phyloP scores from a whole-genome alignment of 148 eudicot species.

The Camellia sinensis region DNA sequence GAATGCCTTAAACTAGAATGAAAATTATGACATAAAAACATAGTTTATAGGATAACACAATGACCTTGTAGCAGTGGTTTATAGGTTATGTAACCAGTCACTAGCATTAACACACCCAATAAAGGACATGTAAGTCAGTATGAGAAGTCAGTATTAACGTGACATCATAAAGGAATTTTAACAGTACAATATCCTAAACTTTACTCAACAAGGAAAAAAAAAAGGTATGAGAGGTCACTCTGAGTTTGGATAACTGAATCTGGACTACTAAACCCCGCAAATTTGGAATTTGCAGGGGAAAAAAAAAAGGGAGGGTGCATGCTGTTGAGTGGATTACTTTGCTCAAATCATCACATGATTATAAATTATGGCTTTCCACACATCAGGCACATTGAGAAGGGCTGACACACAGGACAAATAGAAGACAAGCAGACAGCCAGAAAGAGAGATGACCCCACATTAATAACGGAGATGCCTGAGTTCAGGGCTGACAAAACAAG shows the following conservation, averaged over 20 bases:
- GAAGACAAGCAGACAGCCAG: background rate
- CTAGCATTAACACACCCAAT: background rate
- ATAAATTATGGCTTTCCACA: background rate
- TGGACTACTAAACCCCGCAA: no score
- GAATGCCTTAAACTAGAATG: background rate
- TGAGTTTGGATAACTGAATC: background rate
- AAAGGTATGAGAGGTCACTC: background rate
- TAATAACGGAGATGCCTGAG: background rate
- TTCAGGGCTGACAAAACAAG: background rate
- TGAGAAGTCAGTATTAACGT: background rate
- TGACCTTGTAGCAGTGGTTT: background rate
- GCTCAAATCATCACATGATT: background rate
- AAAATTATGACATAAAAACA: no score
- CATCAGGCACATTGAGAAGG: background rate
- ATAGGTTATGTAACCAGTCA: background rate
- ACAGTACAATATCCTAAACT: background rate
- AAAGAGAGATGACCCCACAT: background rate
- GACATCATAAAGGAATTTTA: background rate
- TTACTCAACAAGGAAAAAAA: background rate
- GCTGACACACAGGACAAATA: background rate
- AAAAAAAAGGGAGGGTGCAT: background rate
- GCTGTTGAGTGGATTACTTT: background rate
- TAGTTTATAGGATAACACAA: background rate
- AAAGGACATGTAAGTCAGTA: background rate
- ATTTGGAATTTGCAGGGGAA: no score